These are phyloP conservation scores for Hypoxylon sp. DNA, from an alignment of 2,329 filamentous ascomycete genomes.

Conservation along the genomic window DNA sequence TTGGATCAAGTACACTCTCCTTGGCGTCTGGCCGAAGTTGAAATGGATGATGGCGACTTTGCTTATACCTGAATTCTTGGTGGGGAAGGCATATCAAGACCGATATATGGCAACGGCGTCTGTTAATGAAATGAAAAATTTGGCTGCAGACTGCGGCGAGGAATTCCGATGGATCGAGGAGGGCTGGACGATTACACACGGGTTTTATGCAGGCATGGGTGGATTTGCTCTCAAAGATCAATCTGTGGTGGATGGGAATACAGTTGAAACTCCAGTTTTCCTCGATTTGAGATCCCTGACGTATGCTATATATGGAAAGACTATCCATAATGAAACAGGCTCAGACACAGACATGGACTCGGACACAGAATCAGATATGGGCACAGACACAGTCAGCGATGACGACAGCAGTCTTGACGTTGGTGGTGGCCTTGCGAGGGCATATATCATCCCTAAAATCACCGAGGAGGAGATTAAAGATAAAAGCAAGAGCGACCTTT, in stretches of 20 bases:
- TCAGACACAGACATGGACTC: neutral
- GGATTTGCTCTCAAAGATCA: neutral
- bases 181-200: neutral
- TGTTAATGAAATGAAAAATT: neutral
- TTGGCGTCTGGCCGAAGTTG: neutral
- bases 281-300: neutral
- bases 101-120: neutral
- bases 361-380: neutral
- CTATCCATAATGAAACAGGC: neutral
- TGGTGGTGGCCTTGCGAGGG: neutral
- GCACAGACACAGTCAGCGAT: neutral
- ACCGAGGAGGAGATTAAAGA: constrained; percentile 4
- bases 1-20: neutral
- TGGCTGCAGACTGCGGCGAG: neutral
- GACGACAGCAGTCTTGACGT: neutral
- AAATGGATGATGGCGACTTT: neutral
- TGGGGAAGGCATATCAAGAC: neutral
- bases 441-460: neutral
- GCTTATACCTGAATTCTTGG: neutral
- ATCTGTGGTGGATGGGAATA: neutral
- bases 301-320: neutral
- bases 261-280: neutral
- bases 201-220: neutral
- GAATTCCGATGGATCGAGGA: neutral
- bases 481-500: constrained; percentile 5